These are phyloP conservation scores for Kluyveromyces lactis DNA, from an alignment of 805 yeast species.

Conservation along the genomic window DNA sequence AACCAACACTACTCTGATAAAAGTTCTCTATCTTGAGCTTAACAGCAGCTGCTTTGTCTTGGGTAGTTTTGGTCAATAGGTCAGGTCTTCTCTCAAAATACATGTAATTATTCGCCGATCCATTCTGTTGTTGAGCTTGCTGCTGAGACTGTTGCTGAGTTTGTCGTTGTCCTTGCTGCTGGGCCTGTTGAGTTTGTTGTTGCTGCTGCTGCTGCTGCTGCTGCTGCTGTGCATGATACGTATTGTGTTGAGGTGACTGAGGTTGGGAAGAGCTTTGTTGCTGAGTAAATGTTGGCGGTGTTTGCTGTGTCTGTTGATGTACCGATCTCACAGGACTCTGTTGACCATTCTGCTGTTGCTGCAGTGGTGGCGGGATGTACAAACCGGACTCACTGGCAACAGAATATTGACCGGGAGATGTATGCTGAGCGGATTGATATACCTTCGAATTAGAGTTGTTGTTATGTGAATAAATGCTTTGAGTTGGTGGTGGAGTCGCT, in stretches of 20 bases:
- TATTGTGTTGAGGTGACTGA: conserved; percentile 4
- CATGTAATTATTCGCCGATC: conserved; percentile 40
- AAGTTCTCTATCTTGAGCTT: conserved; percentile 76
- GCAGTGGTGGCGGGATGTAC: conserved; percentile 15
- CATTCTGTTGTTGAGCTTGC: conserved; percentile 4
- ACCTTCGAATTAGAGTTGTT: conserved; percentile 22
- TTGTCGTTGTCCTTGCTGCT: conserved; percentile 16
- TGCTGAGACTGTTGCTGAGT: conserved; percentile 15
- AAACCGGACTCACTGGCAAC: conserved; percentile 20
- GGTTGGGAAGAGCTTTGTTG: conserved; percentile 14
- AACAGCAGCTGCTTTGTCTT: conserved; percentile 77
- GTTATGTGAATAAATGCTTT: conserved; percentile 21
- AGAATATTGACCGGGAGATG: conserved; percentile 25
- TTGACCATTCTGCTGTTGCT: conserved; percentile 28
- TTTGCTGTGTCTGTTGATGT: conserved; percentile 23
- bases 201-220: conserved; percentile 9
- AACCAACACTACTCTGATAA: conserved; percentile 76
- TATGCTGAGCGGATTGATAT: conserved; percentile 11
- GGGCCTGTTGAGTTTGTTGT: conserved; percentile 7
- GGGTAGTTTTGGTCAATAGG: conserved; percentile 59
- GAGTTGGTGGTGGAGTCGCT: conserved; percentile 23
- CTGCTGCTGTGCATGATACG: conserved; percentile 4
- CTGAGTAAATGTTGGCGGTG: conserved; percentile 7
- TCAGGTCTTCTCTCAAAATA: conserved; percentile 81
- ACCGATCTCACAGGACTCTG: conserved; percentile 6